Evolutionary conservation across 768 basidiomycete species (phyloP), one percentile per base, ranked within the genome.

Genomic region (Chalciporus pseudorubinellus): DNA sequence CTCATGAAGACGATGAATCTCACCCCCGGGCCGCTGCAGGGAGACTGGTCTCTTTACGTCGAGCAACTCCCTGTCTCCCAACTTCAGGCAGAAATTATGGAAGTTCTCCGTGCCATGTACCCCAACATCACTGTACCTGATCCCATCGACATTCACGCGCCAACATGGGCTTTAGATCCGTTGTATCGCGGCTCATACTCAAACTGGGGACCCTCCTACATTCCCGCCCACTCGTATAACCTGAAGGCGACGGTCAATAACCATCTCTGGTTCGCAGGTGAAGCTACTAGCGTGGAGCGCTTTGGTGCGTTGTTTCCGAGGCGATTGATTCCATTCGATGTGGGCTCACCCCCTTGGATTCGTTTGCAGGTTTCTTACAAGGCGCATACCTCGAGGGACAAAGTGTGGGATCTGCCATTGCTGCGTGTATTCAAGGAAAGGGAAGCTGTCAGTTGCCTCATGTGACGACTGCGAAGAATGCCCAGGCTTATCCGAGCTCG

Each of bases 171-270:
- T 43, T 64, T 65, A 12, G 74, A 86, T 58, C 74, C 77, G 3
- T 66, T 78, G 36, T 70, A 49, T 53, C 58, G 62, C 0, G 68
- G 67, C 4, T 81, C 83, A 4, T 88, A 84, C 57, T 82, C 81
- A 19, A 88, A 87, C 54, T 87, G 84, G 84, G 85, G 84, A 0
- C 74, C 86, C 1, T 75, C 81, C 4, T 85, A 84, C 55, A 64
- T 79, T 12, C 73, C 72, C 14, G 69, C 65, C 7, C 81, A 84
- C 48, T 73, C 80, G n/a, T 67, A 76, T 22, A 83, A 85, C 59
- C 58, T 85, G 43, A 73, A 78, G 50, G 79, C 81, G 8, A 24
- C 22, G 19, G 28, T 20, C 10, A 39, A 49, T 11, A 19, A 40
- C 29, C 70, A 73, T 8, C 70, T 86, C n/a, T 85, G 79, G 74